These are phyloP conservation scores for Fusarium chlamydosporum DNA, from an alignment of 2,329 filamentous ascomycete genomes.

Conservation along the genomic window DNA sequence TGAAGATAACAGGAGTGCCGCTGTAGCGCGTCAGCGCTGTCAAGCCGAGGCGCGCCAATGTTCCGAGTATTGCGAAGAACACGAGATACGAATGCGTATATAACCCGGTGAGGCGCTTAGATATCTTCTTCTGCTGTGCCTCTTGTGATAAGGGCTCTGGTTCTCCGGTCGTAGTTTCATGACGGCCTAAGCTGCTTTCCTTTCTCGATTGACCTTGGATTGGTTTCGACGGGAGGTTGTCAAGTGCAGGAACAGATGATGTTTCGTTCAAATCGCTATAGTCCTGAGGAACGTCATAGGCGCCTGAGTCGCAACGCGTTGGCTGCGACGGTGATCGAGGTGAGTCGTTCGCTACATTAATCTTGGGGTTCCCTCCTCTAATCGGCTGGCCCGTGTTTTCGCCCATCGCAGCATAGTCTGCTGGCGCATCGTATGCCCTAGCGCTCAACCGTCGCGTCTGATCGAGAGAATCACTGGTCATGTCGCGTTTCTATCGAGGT, in stretches of 20 bases:
- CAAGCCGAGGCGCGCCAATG: constrained; percentile 84
- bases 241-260: constrained; percentile 21
- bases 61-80: constrained; percentile 87
- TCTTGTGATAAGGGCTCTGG: constrained; percentile 29
- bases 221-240: constrained; percentile 8
- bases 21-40: constrained; percentile 85
- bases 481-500: background rate
- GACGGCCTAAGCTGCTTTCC: constrained; percentile 21
- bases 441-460: constrained; percentile 5
- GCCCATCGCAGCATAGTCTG: constrained; percentile 5
- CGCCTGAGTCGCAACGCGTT: constrained; percentile 27
- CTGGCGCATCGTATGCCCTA: constrained; percentile 12
- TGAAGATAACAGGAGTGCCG: constrained; percentile 79
- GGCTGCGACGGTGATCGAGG: background rate
- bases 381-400: constrained; percentile 9
- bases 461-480: constrained; percentile 10
- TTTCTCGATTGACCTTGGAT: constrained; percentile 19
- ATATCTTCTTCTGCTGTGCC: constrained; percentile 53
- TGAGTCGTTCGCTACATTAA: background rate
- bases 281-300: constrained; percentile 50
- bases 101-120: constrained; percentile 68
- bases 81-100: constrained; percentile 86
- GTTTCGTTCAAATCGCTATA: constrained; percentile 63
- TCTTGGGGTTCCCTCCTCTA: background rate
- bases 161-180: background rate